Evolutionary conservation across 2,329 filamentous ascomycete genomes (phyloP).

Genomic region (Exophiala mesophila): DNA sequence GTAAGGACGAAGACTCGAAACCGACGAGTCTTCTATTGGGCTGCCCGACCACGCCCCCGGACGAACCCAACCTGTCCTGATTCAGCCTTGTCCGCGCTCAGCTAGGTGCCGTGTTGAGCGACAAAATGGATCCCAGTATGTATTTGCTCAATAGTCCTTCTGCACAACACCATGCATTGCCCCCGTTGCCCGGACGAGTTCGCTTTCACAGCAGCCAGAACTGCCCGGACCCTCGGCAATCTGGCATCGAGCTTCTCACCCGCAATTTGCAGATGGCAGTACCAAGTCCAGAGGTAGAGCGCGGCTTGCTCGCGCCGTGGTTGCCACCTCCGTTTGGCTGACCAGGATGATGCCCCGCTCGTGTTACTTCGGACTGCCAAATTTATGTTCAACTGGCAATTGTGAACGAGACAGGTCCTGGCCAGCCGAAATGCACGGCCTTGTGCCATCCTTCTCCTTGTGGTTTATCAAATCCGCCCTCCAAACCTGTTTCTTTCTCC

Average conservation of each 20-base stretch:
- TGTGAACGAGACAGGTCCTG: conserved; percentile 14
- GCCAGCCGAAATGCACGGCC: conserved; percentile 19
- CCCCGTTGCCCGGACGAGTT: not conserved
- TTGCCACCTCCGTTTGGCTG: conserved; percentile 18
- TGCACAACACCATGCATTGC: conserved; percentile 1
- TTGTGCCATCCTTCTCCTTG: conserved; percentile 22
- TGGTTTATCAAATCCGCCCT: conserved; percentile 22
- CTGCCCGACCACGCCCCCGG: conserved; percentile 3
- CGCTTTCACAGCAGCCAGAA: conserved; percentile 4
- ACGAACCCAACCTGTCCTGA: conserved; percentile 16
- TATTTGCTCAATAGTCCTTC: conserved; percentile 12
- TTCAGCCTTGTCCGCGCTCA: conserved; percentile 19
- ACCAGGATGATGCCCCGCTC: conserved; percentile 23
- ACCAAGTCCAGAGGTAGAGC: conserved; percentile 10
- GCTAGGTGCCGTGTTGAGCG: not conserved
- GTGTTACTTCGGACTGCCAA: conserved; percentile 21
- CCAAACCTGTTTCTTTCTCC: conserved; percentile 8
- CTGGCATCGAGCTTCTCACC: conserved; percentile 21
- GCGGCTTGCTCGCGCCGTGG: conserved; percentile 11
- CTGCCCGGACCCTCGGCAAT: conserved; percentile 16
- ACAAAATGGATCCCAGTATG: conserved; percentile 22
- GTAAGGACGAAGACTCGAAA: too few species aligned
- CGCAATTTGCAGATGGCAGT: conserved; percentile 15
- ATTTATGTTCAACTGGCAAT: conserved; percentile 21
- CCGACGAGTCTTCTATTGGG: too few species aligned